phyloP scores from a whole-genome alignment of 805 yeast genomes.

The Pichia cabralensis region DNA sequence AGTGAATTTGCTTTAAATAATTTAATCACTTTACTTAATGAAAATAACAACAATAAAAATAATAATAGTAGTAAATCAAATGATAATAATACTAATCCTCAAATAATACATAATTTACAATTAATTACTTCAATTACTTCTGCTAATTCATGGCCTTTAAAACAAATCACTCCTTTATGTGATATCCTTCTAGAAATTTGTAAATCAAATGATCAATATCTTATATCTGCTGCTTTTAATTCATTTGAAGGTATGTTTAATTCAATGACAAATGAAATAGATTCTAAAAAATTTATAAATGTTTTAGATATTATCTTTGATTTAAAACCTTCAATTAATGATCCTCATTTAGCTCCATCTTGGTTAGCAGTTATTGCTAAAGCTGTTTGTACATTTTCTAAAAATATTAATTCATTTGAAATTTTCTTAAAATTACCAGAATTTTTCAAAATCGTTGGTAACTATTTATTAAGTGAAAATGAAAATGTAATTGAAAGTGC shows the following conservation, averaged over 20 bases:
- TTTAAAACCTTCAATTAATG: slow-evolving; percentile 73
- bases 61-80: slow-evolving; percentile 12
- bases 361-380: slow-evolving; percentile 95
- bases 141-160: slow-evolving; percentile 75
- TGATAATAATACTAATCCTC: slow-evolving; percentile 41
- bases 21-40: slow-evolving; percentile 37
- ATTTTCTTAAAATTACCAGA: slow-evolving; percentile 49
- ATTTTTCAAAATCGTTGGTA: slow-evolving; percentile 44
- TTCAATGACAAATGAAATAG: slow-evolving; percentile 43
- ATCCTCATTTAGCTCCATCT: slow-evolving; percentile 78
- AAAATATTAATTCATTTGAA: slow-evolving; percentile 34
- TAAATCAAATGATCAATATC: slow-evolving; percentile 72
- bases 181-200: slow-evolving; percentile 67
- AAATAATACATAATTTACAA: slow-evolving; percentile 68
- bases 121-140: slow-evolving; percentile 60
- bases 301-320: slow-evolving; percentile 67
- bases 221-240: slow-evolving; percentile 72
- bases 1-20: slow-evolving; percentile 58
- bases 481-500: slow-evolving; percentile 62
- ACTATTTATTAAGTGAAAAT: slow-evolving; percentile 60
- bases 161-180: slow-evolving; percentile 61
- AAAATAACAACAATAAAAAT: slow-evolving; percentile 24
- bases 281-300: slow-evolving; percentile 51
- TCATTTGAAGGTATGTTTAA: slow-evolving; percentile 77
- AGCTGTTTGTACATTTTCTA: slow-evolving; percentile 50